Percentiles rank a stretch among this genome's conserved stretches.
Evolutionary conservation across 495 filamentous ascomycete genomes (phyloP).

Genomic region (Aspergillus egyptiacus): DNA sequence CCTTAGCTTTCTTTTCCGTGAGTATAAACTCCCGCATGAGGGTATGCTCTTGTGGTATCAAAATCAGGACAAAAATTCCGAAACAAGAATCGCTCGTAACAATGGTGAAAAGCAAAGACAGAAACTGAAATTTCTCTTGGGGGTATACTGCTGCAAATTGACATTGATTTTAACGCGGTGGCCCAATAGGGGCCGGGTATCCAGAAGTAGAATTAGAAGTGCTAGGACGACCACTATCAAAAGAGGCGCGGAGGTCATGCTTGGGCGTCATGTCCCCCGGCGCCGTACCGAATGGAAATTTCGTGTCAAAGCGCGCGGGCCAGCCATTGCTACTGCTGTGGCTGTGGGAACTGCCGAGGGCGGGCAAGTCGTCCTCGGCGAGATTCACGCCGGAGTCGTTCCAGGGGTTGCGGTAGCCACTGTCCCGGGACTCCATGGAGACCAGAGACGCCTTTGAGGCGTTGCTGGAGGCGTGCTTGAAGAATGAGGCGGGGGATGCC

Average conservation of each 20-base stretch:
- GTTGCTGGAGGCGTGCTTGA: constrained; percentile 88
- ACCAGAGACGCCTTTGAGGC: constrained; percentile 91
- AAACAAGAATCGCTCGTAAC: constrained; percentile 19
- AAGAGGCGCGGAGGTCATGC: constrained; percentile 72
- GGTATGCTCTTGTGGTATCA: constrained; percentile 41
- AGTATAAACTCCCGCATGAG: constrained; percentile 5
- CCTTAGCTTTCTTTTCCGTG: not conserved
- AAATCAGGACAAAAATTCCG: constrained; percentile 26
- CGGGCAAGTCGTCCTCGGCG: constrained; percentile 70
- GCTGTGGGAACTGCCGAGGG: constrained; percentile 52
- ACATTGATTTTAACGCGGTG: constrained; percentile 67
- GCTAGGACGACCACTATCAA: constrained; percentile 84
- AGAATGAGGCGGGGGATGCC: constrained; percentile 73
- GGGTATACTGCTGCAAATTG: constrained; percentile 56
- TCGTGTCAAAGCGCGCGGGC: constrained; percentile 55
- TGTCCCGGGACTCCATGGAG: constrained; percentile 86
- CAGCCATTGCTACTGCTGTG: constrained; percentile 59
- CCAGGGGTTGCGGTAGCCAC: constrained; percentile 93
- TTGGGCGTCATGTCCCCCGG: constrained; percentile 77
- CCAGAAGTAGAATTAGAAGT: constrained; percentile 93
- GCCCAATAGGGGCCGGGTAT: constrained; percentile 86
- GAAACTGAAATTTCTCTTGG: constrained; percentile 46
- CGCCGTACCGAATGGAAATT: constrained; percentile 61
- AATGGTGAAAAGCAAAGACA: constrained; percentile 15
- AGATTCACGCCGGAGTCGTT: constrained; percentile 94